phyloP scores from a whole-genome alignment of 352 stramenopile species.

The Globisporangium mamillatum region DNA sequence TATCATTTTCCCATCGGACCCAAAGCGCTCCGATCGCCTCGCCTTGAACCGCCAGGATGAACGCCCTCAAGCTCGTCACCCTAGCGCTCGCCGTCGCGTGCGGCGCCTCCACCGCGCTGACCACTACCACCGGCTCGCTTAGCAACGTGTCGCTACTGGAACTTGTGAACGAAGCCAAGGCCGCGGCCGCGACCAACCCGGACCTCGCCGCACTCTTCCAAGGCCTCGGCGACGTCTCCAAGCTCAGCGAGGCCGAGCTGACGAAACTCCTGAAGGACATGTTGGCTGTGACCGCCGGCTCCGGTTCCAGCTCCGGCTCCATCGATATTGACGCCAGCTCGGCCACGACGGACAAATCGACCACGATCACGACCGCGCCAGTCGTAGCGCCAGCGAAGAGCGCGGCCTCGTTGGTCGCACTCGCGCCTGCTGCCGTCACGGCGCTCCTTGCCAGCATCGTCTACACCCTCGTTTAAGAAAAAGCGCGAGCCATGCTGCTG shows the following conservation, averaged over 20 bases:
- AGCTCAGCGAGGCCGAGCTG: conserved; percentile 13
- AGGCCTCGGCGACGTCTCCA: conserved; percentile 11
- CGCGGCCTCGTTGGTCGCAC: background rate
- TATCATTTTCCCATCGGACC: conserved; percentile 5
- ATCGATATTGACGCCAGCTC: background rate
- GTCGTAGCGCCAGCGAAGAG: background rate
- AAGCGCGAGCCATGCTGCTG: background rate
- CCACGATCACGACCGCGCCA: background rate
- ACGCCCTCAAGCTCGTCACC: conserved; percentile 15
- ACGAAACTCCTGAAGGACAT: conserved; percentile 9
- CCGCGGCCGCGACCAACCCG: conserved; percentile 9
- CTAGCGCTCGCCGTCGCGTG: conserved; percentile 11
- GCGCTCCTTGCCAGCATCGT: conserved; percentile 8
- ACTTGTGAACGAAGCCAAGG: conserved; percentile 16
- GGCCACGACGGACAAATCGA: conserved; percentile 2
- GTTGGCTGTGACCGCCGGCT: conserved; percentile 4
- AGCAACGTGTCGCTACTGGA: conserved; percentile 12
- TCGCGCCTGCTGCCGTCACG: conserved; percentile 8
- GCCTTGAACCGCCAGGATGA: conserved; percentile 9
- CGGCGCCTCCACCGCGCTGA: background rate
- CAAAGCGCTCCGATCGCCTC: conserved; percentile 6
- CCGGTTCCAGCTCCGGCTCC: background rate
- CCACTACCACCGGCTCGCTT: conserved; percentile 1
- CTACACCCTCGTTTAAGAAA: conserved; percentile 15
- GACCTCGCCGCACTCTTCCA: conserved; percentile 16